Conservation (phyloP, 2,329 filamentous ascomycete genomes). For the Talaromyces sp. region DNA sequence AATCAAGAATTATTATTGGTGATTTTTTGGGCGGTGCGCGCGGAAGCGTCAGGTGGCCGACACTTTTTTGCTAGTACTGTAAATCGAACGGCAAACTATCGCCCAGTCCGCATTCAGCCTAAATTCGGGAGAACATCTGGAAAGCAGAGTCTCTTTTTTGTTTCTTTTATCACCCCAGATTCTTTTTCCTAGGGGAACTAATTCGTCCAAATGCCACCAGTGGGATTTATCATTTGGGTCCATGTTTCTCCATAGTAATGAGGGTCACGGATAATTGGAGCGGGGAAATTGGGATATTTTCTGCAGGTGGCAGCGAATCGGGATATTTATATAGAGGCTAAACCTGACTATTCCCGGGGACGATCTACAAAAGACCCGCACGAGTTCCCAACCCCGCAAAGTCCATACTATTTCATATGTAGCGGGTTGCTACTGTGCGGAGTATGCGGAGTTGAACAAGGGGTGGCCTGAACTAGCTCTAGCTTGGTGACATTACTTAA, state of each 20-base stretch:
- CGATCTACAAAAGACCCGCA: not conserved
- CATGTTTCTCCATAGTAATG: not conserved
- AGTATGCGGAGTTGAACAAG: not conserved
- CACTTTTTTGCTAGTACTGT: too few species aligned
- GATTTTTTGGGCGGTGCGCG: too few species aligned
- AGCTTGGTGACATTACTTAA: not conserved
- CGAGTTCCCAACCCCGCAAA: not conserved
- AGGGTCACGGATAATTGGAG: not conserved
- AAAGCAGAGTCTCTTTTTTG: not conserved
- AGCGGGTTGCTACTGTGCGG: not conserved
- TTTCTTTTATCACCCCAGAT: not conserved
- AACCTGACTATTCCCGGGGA: not conserved
- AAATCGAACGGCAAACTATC: not conserved
- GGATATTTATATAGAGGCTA: not conserved
- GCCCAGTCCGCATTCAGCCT: not conserved
- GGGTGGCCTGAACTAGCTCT: not conserved
- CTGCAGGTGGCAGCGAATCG: not conserved
- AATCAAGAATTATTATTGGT: too few species aligned
- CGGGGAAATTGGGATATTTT: not conserved
- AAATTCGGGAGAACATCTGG: not conserved
- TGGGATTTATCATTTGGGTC: not conserved
- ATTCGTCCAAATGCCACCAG: not conserved
- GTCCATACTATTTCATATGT: not conserved
- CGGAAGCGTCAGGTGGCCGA: too few species aligned
- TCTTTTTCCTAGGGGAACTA: too few species aligned